Percentiles rank a stretch among this genome's conserved stretches.
Evolutionary conservation across 768 basidiomycete genomes (phyloP).

Genomic region (Lactifluus piperatus): DNA sequence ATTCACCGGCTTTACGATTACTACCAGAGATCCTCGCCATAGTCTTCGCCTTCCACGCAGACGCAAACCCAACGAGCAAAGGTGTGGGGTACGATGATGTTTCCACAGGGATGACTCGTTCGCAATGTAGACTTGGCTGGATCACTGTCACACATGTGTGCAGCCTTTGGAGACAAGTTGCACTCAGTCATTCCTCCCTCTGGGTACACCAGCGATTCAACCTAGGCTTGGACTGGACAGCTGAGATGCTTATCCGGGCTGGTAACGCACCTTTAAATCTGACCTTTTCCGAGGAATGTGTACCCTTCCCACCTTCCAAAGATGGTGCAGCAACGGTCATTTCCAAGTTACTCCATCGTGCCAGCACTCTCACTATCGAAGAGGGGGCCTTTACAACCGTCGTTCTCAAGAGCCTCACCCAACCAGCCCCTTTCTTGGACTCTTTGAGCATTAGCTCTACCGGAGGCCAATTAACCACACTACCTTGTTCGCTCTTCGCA

Average conservation of each 20-base stretch:
- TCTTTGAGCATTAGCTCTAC: not conserved
- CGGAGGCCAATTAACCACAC: not conserved
- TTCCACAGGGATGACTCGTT: not conserved
- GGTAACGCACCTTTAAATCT: constrained; percentile 3
- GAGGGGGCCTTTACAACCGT: not conserved
- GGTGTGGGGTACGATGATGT: not conserved
- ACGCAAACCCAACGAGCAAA: not conserved
- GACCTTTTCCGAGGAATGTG: not conserved
- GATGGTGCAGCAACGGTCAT: not conserved
- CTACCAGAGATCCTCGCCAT: constrained; percentile 10
- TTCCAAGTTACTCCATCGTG: constrained; percentile 3
- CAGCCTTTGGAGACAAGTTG: constrained; percentile 11
- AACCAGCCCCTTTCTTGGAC: not conserved
- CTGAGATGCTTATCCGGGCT: constrained; percentile 5
- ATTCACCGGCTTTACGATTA: not conserved
- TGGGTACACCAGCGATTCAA: constrained; percentile 9
- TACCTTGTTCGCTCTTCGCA: constrained; percentile 1
- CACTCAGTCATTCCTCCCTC: constrained; percentile 1
- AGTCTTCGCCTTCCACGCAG: constrained; percentile 3
- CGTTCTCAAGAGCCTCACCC: not conserved
- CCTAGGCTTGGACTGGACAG: constrained; percentile 7
- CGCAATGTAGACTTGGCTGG: constrained; percentile 8
- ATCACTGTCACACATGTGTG: constrained; percentile 13
- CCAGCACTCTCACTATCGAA: constrained; percentile 4
- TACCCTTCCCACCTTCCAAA: constrained; percentile 1